Conservation (phyloP, 2,329 filamentous ascomycete genomes). For the Lachnum nothofagi region DNA sequence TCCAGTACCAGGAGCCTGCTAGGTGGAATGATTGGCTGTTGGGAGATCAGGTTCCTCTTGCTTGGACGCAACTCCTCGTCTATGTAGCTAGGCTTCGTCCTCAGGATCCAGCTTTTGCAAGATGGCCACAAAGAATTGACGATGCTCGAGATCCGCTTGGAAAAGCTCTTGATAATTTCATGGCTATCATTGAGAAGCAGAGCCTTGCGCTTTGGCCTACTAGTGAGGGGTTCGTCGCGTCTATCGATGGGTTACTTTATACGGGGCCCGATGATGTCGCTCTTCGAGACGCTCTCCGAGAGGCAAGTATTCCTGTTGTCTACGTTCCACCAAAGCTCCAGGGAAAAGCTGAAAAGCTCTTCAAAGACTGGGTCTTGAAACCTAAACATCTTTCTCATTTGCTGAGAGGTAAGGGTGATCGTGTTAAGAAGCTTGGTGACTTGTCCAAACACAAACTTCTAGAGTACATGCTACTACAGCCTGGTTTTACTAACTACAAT, state of each 20-base stretch:
- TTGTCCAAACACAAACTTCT: constrained; percentile 16
- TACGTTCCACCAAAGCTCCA: constrained; percentile 19
- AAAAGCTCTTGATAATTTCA: constrained; percentile 12
- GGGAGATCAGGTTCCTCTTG: constrained; percentile 19
- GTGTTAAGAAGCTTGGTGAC: constrained; percentile 6
- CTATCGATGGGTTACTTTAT: constrained; percentile 12
- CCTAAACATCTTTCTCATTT: constrained; percentile 15
- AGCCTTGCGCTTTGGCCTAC: constrained; percentile 22
- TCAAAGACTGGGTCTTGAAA: constrained; percentile 7
- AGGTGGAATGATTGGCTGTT: constrained; percentile 33
- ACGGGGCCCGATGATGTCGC: constrained; percentile 5
- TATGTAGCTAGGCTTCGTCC: constrained; percentile 11
- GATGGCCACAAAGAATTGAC: constrained; percentile 17
- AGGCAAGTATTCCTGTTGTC: constrained; percentile 22
- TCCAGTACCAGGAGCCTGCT: constrained; percentile 22
- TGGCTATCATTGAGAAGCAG: constrained; percentile 15
- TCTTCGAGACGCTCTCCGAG: constrained; percentile 19
- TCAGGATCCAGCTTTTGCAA: constrained; percentile 10
- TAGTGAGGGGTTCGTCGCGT: constrained; percentile 15
- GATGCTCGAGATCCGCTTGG: constrained; percentile 12
- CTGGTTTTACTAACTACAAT: constrained; percentile 9
- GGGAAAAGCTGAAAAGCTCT: constrained; percentile 7
- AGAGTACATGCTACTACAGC: constrained; percentile 17
- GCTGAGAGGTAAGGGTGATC: constrained; percentile 3
- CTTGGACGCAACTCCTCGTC: constrained; percentile 27